These are phyloP conservation scores for Nephelium lappaceum DNA, from an alignment of 345 rosid species.

Conservation along the genomic window DNA sequence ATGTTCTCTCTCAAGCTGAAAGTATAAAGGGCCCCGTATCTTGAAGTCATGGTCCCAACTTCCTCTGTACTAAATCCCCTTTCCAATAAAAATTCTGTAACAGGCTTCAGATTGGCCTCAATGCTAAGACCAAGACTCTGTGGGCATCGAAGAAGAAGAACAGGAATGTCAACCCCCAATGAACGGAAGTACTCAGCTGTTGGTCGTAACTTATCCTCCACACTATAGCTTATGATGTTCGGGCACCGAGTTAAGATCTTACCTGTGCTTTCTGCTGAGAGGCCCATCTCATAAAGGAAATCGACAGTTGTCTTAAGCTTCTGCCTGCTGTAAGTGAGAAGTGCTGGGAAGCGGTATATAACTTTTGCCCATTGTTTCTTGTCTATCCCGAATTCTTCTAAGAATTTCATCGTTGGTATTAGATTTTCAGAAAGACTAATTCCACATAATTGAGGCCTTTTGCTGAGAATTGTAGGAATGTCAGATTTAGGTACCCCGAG, in stretches of 20 bases:
- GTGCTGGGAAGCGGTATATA: slow-evolving; percentile 76
- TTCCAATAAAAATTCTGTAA: slow-evolving; percentile 68
- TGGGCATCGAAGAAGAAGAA: slow-evolving; percentile 73
- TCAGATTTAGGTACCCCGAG: slow-evolving; percentile 77
- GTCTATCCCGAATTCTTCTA: slow-evolving; percentile 78
- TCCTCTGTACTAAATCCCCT: slow-evolving; percentile 66
- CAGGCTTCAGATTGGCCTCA: slow-evolving; percentile 79
- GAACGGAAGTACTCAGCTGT: slow-evolving; percentile 69
- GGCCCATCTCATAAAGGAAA: slow-evolving; percentile 73
- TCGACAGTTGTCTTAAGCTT: slow-evolving; percentile 60
- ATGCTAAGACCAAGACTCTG: slow-evolving; percentile 82
- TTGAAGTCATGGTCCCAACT: slow-evolving; percentile 68
- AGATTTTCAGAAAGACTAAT: slow-evolving; percentile 75
- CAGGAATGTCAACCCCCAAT: slow-evolving; percentile 62
- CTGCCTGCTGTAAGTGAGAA: slow-evolving; percentile 80
- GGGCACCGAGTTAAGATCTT: slow-evolving; percentile 78
- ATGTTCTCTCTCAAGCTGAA: slow-evolving; percentile 77
- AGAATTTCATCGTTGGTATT: slow-evolving; percentile 74
- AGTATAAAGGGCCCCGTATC: slow-evolving; percentile 76
- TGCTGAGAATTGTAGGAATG: slow-evolving; percentile 59
- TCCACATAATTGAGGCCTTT: slow-evolving; percentile 89
- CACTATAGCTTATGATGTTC: slow-evolving; percentile 71
- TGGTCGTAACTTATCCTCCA: slow-evolving; percentile 80
- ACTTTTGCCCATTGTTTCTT: slow-evolving; percentile 87
- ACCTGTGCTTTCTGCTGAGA: slow-evolving; percentile 62